Conservation (phyloP, 1,284 basidiomycete genomes). For the Fomitopsis pinicola region DNA sequence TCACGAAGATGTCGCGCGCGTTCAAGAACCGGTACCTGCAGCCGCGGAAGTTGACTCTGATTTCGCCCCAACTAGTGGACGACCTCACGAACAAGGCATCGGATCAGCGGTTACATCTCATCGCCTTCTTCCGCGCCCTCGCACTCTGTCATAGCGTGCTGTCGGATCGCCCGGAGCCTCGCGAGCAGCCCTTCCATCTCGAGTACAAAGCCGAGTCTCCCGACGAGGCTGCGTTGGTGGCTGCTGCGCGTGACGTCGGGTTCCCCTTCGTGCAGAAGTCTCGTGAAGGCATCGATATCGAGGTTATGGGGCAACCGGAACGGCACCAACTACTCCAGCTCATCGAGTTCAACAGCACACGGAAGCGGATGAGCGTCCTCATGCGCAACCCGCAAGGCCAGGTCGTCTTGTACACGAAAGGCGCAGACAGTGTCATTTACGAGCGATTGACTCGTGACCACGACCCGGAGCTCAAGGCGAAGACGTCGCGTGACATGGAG, state of each 20-base stretch:
- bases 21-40: conserved; percentile 93
- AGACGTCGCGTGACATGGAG: conserved; percentile 87
- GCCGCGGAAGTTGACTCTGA: conserved; percentile 80
- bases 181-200: conserved; percentile 61
- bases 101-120: conserved; percentile 64
- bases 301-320: conserved; percentile 88
- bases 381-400: conserved; percentile 80
- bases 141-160: conserved; percentile 92
- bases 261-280: conserved; percentile 86
- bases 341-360: conserved; percentile 90
- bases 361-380: conserved; percentile 93
- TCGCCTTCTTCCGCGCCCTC: conserved; percentile 88
- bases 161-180: conserved; percentile 67
- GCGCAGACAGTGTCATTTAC: conserved; percentile 96
- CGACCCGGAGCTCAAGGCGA: conserved; percentile 69
- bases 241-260: conserved; percentile 87
- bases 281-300: conserved; percentile 80
- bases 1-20: conserved; percentile 65
- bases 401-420: conserved; percentile 89
- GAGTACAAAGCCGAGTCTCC: conserved; percentile 96
- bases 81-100: conserved; percentile 64
- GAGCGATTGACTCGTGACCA: conserved; percentile 76
- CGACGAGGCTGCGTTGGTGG: conserved; percentile 93
- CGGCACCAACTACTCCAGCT: conserved; percentile 77
- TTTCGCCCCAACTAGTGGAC: conserved; percentile 81